A percentile compares a stretch with the other conserved stretches of the same genome.
These are phyloP conservation scores for Cajanus cajan DNA, from an alignment of 306 rosid species.

Conservation along the genomic window DNA sequence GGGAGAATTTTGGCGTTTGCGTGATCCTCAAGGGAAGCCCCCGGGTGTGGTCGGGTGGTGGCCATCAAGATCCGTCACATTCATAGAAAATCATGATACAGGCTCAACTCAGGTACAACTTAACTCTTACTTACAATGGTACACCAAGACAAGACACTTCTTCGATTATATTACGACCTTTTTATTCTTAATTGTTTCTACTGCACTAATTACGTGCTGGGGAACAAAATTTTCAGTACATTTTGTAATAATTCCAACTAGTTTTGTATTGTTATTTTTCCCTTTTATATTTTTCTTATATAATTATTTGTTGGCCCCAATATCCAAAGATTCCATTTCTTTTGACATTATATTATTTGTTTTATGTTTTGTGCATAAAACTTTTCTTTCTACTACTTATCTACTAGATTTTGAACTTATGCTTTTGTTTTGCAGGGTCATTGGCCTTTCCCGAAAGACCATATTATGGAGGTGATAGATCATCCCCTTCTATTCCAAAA, in stretches of 20 bases:
- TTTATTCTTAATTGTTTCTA: not conserved
- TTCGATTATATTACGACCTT: not conserved
- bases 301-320: not conserved
- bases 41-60: conserved; percentile 92
- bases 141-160: not conserved
- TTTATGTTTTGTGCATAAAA: not conserved
- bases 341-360: not conserved
- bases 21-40: conserved; percentile 82
- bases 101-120: conserved; percentile 84
- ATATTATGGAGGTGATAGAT: conserved; percentile 96
- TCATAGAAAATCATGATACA: conserved; percentile 86
- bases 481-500: no score
- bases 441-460: conserved; percentile 84
- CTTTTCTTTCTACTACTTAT: not conserved
- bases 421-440: conserved; percentile 70
- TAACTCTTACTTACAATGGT: conserved; percentile 1
- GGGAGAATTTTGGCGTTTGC: conserved; percentile 75
- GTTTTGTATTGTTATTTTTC: not conserved
- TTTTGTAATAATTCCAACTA: not conserved
- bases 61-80: conserved; percentile 89
- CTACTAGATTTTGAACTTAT: not conserved
- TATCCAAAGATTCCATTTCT: conserved; percentile 10
- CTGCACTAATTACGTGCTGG: not conserved
- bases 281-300: no score
- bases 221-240: not conserved